Percentiles rank a stretch among this genome's conserved stretches.
Evolutionary conservation across 2,329 filamentous ascomycete species (phyloP).

Genomic region (Colletotrichum lentis): DNA sequence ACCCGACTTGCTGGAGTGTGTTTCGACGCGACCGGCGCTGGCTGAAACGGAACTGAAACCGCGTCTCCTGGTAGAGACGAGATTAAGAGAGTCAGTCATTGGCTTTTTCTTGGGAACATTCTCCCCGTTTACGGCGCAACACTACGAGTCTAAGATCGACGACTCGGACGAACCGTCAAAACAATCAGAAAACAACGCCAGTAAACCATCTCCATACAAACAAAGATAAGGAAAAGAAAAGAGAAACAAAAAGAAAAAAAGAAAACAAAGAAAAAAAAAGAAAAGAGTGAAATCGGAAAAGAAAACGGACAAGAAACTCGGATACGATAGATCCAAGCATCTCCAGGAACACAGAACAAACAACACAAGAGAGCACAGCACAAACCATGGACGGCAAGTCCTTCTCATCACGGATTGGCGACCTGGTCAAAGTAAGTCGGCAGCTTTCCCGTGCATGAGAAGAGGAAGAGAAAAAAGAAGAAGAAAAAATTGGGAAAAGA

Average conservation of each 20-base stretch:
- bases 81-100: background rate
- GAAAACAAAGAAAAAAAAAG: background rate
- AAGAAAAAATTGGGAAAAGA: no score
- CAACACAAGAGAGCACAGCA: background rate
- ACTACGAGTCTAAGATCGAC: background rate
- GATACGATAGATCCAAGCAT: no score
- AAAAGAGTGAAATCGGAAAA: background rate
- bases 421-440: slow-evolving; percentile 35
- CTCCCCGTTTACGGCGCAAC: background rate
- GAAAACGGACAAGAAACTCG: no score
- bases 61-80: slow-evolving; percentile 9
- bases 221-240: background rate
- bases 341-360: background rate
- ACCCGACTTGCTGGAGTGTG: slow-evolving; percentile 17
- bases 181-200: background rate
- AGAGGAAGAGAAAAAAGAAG: no score
- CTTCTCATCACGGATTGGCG: slow-evolving; percentile 36
- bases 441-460: background rate
- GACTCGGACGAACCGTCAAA: background rate
- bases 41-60: slow-evolving; percentile 37
- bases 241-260: background rate
- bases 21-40: slow-evolving; percentile 16
- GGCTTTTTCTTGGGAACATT: slow-evolving; percentile 1
- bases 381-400: slow-evolving; percentile 35
- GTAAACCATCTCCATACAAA: background rate